Evolutionary conservation across 768 basidiomycete genomes (phyloP), one percentile per base, ranked within the genome.

Genomic region (Panus rudis): DNA sequence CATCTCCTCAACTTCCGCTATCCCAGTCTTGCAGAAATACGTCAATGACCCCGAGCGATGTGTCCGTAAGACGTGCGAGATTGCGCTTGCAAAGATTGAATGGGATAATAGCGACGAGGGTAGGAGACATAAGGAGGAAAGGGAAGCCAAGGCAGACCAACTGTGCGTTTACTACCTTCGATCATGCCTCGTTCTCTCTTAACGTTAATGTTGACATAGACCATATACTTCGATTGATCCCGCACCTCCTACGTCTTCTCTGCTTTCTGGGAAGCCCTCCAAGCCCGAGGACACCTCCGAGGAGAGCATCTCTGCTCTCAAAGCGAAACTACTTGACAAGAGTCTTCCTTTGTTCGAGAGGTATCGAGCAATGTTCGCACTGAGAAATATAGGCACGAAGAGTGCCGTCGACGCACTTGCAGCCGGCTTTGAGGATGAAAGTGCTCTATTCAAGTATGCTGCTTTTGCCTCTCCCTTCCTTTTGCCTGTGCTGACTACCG

Each of bases 351-450:
- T 99, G 0, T 99, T 98, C 57, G 80, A 89, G 53, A 80, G 96
- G 21, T 99, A 99, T 60, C 81, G 96, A 10, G 94, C 96, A 34
- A 98, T 99, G 96, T 99, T 99, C 60, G 85, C 92, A 2, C 74
- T 99, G 34, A 79, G 96, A 27, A 96, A 99, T 61, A 85, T 92
- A n/a, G 86, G 88, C 24, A 82, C 84, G 2, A 72, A 79, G 14
- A 75, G 73, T 3, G 93, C 93, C 2, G 86, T 99, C 4, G 79
- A 91, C 49, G 92, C 93, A 5, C 81, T 99, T 21, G 89, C 92
- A 0, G 77, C 79, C 31, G 96, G 96, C 2, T 98, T 99, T 63
- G 64, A 70, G 2, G 94, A 99, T 50, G 79, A 81, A 41, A 90
- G 85, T 50, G 90, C 85, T 2, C 69, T 99, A 19, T 98, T 99